Conservation (phyloP, 177 flowering plant species). For the Vitis hybrid region DNA sequence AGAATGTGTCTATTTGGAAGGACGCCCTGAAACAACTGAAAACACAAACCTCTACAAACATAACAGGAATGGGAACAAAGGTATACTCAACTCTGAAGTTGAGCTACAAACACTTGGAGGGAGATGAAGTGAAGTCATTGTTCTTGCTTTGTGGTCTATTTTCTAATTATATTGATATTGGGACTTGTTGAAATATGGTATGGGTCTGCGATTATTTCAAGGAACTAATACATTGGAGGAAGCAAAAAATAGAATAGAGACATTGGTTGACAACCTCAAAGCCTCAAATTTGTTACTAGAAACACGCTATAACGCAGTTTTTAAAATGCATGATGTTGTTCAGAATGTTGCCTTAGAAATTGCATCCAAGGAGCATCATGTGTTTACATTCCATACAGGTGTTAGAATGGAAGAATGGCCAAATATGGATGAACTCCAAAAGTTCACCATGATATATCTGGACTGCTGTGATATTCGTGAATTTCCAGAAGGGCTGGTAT, state of each 20-base stretch:
- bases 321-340: background rate
- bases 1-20: background rate
- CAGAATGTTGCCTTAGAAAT: background rate
- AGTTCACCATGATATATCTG: background rate
- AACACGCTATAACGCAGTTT: background rate
- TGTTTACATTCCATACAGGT: background rate
- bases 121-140: too few relatives aligned
- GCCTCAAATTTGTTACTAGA: background rate
- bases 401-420: background rate
- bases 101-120: too few relatives aligned
- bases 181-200: background rate
- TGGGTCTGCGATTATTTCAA: background rate
- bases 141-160: background rate
- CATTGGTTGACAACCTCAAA: background rate
- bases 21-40: slow-evolving; percentile 6
- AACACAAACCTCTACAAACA: slow-evolving; percentile 1
- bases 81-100: background rate
- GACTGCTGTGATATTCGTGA: background rate
- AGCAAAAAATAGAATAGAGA: background rate
- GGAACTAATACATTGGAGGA: too few relatives aligned
- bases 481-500: background rate
- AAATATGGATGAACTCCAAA: background rate
- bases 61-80: background rate
- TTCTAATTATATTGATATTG: background rate
- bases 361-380: background rate